Evolutionary conservation across 495 filamentous ascomycete genomes (phyloP), one percentile per base, ranked within the genome.

Genomic region (Penicillium lividum): DNA sequence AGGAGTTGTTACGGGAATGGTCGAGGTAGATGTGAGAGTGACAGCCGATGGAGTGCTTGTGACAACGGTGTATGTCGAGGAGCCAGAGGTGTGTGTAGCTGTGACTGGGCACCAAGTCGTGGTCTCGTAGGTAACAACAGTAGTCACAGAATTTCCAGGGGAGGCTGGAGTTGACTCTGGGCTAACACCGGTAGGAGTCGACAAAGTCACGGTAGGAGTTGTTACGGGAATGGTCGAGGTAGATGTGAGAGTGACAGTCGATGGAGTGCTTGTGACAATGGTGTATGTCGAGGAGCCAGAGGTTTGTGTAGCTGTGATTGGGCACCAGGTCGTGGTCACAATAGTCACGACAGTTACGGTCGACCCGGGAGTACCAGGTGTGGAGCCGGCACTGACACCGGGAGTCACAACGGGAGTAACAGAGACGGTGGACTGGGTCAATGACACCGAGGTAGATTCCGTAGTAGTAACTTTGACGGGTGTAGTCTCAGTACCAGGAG

Each of bases 241-340:
- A 36, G 33, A 36, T 22, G 22, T 22, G 22, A 22, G 25, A 7
- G 75, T 72, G 34, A 77, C 77, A 52, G 79, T 61, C 31, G 67
- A 54, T 11, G 60, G 50, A 13, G 54, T 53, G 46, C 47, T 55
- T 16, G 45, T 38, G n/a, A 63, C 45, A 31, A 58, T n/a, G 7
- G 53, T 51, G 5, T 51, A 30, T 1, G 60, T 36, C 11, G 59
- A 47, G 9, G 53, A 28, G 54, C 60, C 50, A 2, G 59, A 53
- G 22, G 67, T 66, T 38, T 69, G 53, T 33, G 65, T 71, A 28
- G 63, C 66, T 25, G 72, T 64, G 48, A 81, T 75, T 11, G 84
- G 80, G 66, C 77, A 80, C 59, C 81, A 66, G 51, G 82, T 85
- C 18, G 82, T 84, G 44, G 74, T 62, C 4, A 36, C 43, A 34